Percentiles rank a stretch among this genome's conserved stretches.
phyloP scores from a whole-genome alignment of 1,139 yeast species.

The Yamadazyma aaseri region DNA sequence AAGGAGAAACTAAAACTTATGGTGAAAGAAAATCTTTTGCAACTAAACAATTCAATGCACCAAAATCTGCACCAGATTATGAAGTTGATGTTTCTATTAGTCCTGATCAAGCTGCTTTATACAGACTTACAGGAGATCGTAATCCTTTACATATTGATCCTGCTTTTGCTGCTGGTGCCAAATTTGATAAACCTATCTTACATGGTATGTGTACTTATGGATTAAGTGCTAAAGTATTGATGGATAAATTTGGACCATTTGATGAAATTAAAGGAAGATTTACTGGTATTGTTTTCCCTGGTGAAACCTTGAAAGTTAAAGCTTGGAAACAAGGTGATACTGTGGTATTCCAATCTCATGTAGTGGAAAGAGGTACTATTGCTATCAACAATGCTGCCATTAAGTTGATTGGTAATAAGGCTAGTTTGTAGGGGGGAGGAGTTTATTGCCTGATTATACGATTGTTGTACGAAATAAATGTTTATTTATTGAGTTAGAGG shows the following conservation, averaged over 20 bases:
- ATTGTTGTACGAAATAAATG: too few relatives aligned
- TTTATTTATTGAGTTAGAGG: too few relatives aligned
- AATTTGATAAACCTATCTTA: slow-evolving; percentile 81
- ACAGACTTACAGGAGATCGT: slow-evolving; percentile 90
- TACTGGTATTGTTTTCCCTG: slow-evolving; percentile 94
- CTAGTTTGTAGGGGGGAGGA: slow-evolving; percentile 41
- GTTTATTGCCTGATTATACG: too few relatives aligned
- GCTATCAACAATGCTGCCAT: slow-evolving; percentile 91
- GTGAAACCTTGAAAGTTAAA: slow-evolving; percentile 76
- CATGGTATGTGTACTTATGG: slow-evolving; percentile 94
- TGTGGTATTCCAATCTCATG: slow-evolving; percentile 81
- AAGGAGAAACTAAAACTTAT: slow-evolving; percentile 56
- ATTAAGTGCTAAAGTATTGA: slow-evolving; percentile 70
- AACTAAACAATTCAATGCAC: slow-evolving; percentile 63
- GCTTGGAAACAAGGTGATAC: slow-evolving; percentile 80
- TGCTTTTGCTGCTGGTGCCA: slow-evolving; percentile 82
- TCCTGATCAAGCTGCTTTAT: slow-evolving; percentile 81
- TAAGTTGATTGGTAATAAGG: slow-evolving; percentile 51
- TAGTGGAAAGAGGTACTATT: slow-evolving; percentile 71
- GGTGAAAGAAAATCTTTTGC: slow-evolving; percentile 57
- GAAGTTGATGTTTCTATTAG: slow-evolving; percentile 58
- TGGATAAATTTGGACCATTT: slow-evolving; percentile 79
- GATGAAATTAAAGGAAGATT: slow-evolving; percentile 89
- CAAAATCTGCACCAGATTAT: slow-evolving; percentile 67
- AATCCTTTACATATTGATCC: slow-evolving; percentile 97